phyloP scores from a whole-genome alignment of 257 asterid genomes.

The Paraleonurus japonicus region DNA sequence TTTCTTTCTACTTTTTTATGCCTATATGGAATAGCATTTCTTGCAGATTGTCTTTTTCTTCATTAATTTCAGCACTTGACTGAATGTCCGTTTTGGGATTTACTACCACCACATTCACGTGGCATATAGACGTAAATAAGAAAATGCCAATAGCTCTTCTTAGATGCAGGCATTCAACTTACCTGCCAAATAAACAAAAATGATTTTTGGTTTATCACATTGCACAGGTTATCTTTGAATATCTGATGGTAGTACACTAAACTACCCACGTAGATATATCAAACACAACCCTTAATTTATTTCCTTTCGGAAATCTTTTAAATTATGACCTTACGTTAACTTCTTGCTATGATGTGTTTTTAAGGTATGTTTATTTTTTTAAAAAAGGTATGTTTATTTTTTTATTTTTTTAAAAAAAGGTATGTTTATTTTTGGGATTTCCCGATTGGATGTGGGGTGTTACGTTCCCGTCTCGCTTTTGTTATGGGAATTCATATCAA shows the following conservation, averaged over 20 bases:
- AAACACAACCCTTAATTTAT: not conserved
- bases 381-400: too few relatives aligned
- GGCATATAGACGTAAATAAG: not conserved
- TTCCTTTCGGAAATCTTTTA: not conserved
- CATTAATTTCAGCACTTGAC: not conserved
- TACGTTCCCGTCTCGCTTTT: too few relatives aligned
- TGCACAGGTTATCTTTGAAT: not conserved
- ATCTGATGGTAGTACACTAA: not conserved
- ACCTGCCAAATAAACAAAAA: not conserved
- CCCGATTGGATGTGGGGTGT: too few relatives aligned
- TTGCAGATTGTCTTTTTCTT: not conserved
- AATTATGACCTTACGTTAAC: not conserved
- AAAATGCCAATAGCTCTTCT: conserved; percentile 1
- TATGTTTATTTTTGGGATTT: too few relatives aligned
- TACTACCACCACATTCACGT: conserved; percentile 7
- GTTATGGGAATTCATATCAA: too few relatives aligned
- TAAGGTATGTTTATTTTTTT: too few relatives aligned
- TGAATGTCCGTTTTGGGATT: conserved; percentile 8
- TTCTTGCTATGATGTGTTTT: not conserved
- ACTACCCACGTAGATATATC: not conserved
- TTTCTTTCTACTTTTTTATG: not conserved
- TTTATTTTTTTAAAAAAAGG: too few relatives aligned
- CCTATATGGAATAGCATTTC: not conserved
- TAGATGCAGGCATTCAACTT: not conserved
- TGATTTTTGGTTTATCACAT: not conserved